Conservation (phyloP, 768 basidiomycete genomes). For the Calocybe indica region DNA sequence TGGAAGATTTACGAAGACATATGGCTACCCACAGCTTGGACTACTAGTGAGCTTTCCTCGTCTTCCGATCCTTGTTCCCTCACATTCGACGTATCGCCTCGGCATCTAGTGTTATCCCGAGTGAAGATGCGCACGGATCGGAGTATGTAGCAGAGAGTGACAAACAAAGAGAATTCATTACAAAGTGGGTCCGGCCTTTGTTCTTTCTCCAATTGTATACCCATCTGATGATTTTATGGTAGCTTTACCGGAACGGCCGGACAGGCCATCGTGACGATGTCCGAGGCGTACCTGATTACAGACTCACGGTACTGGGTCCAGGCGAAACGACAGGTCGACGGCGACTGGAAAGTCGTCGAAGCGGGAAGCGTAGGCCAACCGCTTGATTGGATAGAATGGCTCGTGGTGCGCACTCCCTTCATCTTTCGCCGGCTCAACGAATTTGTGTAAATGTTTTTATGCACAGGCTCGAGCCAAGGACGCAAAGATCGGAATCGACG, state of each 20-base stretch:
- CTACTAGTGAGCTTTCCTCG: slow-evolving; percentile 56
- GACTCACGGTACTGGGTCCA: slow-evolving; percentile 86
- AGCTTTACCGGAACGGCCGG: slow-evolving; percentile 40
- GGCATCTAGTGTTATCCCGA: slow-evolving; percentile 58
- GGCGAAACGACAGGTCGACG: slow-evolving; percentile 62
- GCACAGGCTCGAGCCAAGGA: slow-evolving; percentile 31
- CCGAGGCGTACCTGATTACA: slow-evolving; percentile 66
- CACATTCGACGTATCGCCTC: slow-evolving; percentile 5
- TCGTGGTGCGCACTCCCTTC: slow-evolving; percentile 41
- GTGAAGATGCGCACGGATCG: slow-evolving; percentile 78
- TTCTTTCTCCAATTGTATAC: not conserved
- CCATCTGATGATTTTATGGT: slow-evolving; percentile 19
- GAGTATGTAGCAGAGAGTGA: slow-evolving; percentile 77
- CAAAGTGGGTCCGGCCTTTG: slow-evolving; percentile 44
- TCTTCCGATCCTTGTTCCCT: not conserved
- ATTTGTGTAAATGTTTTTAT: not conserved
- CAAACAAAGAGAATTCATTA: slow-evolving; percentile 73
- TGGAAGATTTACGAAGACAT: slow-evolving; percentile 56
- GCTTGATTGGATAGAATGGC: slow-evolving; percentile 77
- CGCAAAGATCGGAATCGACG: slow-evolving; percentile 73
- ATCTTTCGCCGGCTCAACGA: not conserved
- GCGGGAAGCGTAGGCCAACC: slow-evolving; percentile 49
- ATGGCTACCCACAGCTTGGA: slow-evolving; percentile 68
- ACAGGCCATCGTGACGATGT: slow-evolving; percentile 61
- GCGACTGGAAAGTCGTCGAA: slow-evolving; percentile 65